Conservation (phyloP, 805 yeast species). For the Nakazawaea sp. region DNA sequence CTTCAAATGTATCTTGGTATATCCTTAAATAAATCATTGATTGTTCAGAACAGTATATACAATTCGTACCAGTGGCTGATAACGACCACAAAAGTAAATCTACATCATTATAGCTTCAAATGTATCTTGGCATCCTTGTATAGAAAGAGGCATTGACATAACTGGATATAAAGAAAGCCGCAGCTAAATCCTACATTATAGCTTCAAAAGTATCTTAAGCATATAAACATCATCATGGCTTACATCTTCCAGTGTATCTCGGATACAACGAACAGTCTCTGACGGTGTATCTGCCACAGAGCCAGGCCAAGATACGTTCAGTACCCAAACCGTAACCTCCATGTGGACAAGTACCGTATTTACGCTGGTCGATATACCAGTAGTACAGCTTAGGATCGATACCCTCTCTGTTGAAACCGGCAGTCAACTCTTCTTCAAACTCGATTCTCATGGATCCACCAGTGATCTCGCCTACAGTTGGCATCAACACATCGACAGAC, state of each 20-base stretch:
- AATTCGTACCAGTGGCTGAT: no score
- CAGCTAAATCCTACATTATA: no score
- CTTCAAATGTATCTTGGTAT: no score
- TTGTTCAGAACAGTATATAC: no score
- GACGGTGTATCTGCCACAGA: constrained; percentile 95
- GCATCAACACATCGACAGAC: constrained; percentile 97
- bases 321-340: constrained; percentile 99
- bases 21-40: no score
- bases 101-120: no score
- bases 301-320: constrained; percentile 97
- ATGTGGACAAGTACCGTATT: constrained; percentile 96
- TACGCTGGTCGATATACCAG: constrained; percentile 95
- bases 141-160: neutral
- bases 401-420: constrained; percentile 89
- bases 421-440: constrained; percentile 73
- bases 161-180: neutral
- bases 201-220: no score
- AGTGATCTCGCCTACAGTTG: constrained; percentile 97
- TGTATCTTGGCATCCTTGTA: neutral
- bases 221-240: no score
- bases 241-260: constrained; percentile 96
- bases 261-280: constrained; percentile 98
- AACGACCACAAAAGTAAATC: no score
- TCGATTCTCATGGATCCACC: constrained; percentile 99
- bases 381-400: constrained; percentile 80